phyloP scores from a whole-genome alignment of 192 early-diverging fungal genomes.

The Podila horticola region DNA sequence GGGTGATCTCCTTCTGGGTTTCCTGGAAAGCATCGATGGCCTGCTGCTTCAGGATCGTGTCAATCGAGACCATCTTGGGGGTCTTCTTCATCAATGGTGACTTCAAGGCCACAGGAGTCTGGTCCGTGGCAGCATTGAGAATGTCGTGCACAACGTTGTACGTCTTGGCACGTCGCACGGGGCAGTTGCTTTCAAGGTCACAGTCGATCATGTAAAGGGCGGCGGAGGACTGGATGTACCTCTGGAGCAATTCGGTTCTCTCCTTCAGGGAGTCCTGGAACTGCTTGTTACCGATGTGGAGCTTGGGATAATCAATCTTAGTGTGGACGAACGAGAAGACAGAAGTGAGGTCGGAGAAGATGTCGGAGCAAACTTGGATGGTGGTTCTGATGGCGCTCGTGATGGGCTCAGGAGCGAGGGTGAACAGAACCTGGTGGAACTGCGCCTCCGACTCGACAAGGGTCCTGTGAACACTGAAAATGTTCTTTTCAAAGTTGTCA shows the following conservation, averaged over 20 bases:
- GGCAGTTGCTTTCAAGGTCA: background rate
- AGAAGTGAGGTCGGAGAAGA: background rate
- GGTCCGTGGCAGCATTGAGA: background rate
- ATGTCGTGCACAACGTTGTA: background rate
- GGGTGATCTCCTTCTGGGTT: background rate
- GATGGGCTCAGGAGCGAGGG: background rate
- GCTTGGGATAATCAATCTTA: background rate
- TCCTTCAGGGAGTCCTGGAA: background rate
- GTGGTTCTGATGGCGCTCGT: background rate
- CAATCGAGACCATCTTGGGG: background rate
- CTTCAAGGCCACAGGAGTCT: background rate
- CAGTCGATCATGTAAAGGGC: background rate
- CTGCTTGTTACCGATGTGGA: background rate
- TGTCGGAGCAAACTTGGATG: background rate
- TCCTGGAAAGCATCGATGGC: background rate
- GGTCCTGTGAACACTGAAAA: background rate
- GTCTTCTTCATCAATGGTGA: background rate
- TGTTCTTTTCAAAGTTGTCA: background rate
- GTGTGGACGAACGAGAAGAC: background rate
- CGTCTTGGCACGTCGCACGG: background rate
- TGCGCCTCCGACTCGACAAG: background rate
- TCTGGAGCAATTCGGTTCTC: background rate
- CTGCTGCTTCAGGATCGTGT: background rate
- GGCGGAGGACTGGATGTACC: background rate
- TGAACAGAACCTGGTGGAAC: background rate